Evolutionary conservation across 306 rosid genomes (phyloP), one percentile per base, ranked within the genome.

Genomic region (Cercis canadensis): DNA sequence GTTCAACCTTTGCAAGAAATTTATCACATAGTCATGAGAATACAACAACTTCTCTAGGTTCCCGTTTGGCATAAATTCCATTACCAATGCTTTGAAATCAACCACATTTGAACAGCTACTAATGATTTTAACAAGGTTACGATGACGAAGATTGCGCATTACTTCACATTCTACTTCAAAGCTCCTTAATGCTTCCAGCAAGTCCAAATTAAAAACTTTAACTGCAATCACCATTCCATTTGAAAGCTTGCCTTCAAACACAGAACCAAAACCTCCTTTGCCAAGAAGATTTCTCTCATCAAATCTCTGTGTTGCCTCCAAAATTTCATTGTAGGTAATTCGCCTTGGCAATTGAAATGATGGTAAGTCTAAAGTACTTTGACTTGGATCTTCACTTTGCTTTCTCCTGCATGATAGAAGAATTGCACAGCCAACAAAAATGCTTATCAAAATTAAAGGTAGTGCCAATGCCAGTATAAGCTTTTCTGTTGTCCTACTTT

Each of bases 81-180:
- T 75, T 21, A 75, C 74, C 11, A 75, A 4, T 17, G 74, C 55
- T 18, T 51, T 75, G 46, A 75, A 75, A 50, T 75, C 74, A 39
- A 75, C 10, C 3, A 10, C 39, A 67, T 75, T 75, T 12, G 74
- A 67, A 17, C 74, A 67, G 12, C 74, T 67, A 3, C 47, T 67
- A 5, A 75, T 67, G 11, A 66, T 59, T 53, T 75, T 67, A 15
- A 67, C 19, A 11, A 66, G 39, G 65, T 75, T 67, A 2, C 80
- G 68, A 24, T 75, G 80, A 1, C 74, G 80, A 39, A 75, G 73
- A 46, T 75, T 65, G 57, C 73, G 57, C 67, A 75, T 45, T 24
- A 73, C 73, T 65, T 75, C 65, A 15, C 80, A 75, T 75, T 75
- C 80, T 9, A 4, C 18, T 7, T 67, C 69, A 49, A 75, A 75